phyloP scores from a whole-genome alignment of 768 basidiomycete species.

The Boletus speciosus region DNA sequence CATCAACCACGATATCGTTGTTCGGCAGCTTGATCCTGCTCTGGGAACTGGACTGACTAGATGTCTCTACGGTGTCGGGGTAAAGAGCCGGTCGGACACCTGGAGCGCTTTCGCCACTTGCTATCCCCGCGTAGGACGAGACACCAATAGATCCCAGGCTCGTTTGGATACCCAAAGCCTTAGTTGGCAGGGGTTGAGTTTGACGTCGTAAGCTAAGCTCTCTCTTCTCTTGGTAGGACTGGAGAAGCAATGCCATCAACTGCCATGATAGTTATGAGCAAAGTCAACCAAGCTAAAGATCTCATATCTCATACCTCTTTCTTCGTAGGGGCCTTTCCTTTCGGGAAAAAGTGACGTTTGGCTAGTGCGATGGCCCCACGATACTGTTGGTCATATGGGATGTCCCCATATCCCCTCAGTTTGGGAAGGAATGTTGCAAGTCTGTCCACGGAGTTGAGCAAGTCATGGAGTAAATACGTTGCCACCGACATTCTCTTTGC shows the following conservation, averaged over 20 bases:
- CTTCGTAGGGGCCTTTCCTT: slow-evolving; percentile 22
- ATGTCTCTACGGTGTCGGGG: neutral
- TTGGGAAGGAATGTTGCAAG: slow-evolving; percentile 29
- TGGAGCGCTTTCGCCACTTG: neutral
- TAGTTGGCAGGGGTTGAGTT: slow-evolving; percentile 1
- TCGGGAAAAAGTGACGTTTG: slow-evolving; percentile 27
- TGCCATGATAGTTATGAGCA: slow-evolving; percentile 2
- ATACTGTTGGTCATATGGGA: slow-evolving; percentile 26
- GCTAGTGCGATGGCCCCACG: slow-evolving; percentile 28
- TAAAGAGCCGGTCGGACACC: neutral
- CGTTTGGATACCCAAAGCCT: slow-evolving; percentile 22
- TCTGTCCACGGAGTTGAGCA: slow-evolving; percentile 9
- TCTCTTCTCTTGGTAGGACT: slow-evolving; percentile 23
- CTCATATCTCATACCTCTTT: slow-evolving; percentile 16
- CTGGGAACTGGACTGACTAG: neutral
- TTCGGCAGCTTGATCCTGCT: neutral
- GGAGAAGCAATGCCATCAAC: slow-evolving; percentile 24
- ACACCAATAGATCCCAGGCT: slow-evolving; percentile 4
- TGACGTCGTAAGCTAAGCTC: slow-evolving; percentile 5
- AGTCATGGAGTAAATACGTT: neutral
- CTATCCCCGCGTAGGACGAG: neutral
- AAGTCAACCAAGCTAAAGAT: neutral
- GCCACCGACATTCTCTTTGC: slow-evolving; percentile 22
- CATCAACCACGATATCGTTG: neutral
- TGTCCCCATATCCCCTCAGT: slow-evolving; percentile 27